Base-by-base conservation (phyloP, 176 grass and related monocot species). In the Carex myosuroides region DNA sequence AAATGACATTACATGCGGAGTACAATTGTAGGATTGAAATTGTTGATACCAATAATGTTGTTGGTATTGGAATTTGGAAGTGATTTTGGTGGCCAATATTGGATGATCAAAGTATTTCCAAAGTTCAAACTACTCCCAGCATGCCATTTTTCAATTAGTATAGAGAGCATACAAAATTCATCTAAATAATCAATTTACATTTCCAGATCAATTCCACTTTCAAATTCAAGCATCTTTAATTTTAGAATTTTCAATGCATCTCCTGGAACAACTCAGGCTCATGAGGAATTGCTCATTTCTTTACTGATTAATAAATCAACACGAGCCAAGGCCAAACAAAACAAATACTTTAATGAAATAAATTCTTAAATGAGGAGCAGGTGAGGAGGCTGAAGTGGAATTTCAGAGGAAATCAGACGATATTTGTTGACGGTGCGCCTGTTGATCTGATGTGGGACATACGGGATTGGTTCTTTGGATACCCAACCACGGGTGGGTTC, bases 371-470 rank as follows among this genome's bases (percentile, higher is more conserved):
- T 64, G 57, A 9, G 13, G 35, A 41, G 69, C 87, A 90, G 76
- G 88, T 90, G 74, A 83, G 86, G 56, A 68, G 86, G 56, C 89
- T 93, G 39, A 85, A 79, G 24, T 89, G 91, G 82, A 98, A 98
- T 72, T 98, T 98, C 60, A 37, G 92, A 13, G 95, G 92, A 5
- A 98, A 94, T 87, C 92, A 98, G 91, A 98, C 92, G 5, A 89
- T 98, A 50, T 98, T 98, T 87, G 86, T 98, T 58, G 95, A 98
- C 29, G 92, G 95, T 39, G 84, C 84, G 5, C 95, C 95, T 26
- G 87, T 98, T 2, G 92, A 98, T 86, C 85, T 98, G n/a, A 92
- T 94, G 89, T 98, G 95, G 96, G 93, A 98, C 85, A 82, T 98
- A 13, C 91, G 91, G 61, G 89, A 81, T 18, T 98, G 92, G 95